phyloP scores from a whole-genome alignment of 2,329 filamentous ascomycete genomes.

The Rutstroemia sydowiana region DNA sequence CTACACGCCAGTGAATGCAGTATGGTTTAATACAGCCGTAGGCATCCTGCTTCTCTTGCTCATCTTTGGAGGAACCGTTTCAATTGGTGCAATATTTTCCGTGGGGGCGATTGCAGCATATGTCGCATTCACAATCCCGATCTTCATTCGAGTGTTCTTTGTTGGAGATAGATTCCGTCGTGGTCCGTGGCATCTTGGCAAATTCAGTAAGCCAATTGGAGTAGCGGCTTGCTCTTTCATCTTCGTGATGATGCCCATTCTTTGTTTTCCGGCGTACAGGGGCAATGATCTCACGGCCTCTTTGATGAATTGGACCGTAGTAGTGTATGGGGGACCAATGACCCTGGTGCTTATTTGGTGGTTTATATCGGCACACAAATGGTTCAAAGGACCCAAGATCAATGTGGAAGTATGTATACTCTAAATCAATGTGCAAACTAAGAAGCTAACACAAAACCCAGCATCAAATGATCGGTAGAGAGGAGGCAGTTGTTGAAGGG shows the following conservation, averaged over 20 bases:
- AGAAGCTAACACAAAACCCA: slow-evolving; percentile 14
- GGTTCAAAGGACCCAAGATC: slow-evolving; percentile 60
- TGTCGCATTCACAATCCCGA: slow-evolving; percentile 48
- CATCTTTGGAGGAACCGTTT: slow-evolving; percentile 52
- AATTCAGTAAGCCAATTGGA: slow-evolving; percentile 49
- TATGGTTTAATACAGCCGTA: slow-evolving; percentile 54
- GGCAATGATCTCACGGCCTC: slow-evolving; percentile 43
- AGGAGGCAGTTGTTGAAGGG: slow-evolving; percentile 19
- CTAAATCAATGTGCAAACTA: slow-evolving; percentile 2
- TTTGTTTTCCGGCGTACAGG: slow-evolving; percentile 52
- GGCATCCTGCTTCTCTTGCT: slow-evolving; percentile 53
- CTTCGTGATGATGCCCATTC: slow-evolving; percentile 56
- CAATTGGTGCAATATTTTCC: slow-evolving; percentile 59
- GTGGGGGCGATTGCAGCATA: slow-evolving; percentile 60
- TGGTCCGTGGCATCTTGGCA: slow-evolving; percentile 60
- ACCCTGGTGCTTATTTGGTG: slow-evolving; percentile 49
- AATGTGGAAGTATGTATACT: slow-evolving; percentile 41
- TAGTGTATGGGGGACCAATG: slow-evolving; percentile 58
- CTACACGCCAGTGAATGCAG: slow-evolving; percentile 58
- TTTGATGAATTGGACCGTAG: slow-evolving; percentile 58
- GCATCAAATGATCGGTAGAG: slow-evolving; percentile 28
- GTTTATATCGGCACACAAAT: slow-evolving; percentile 51
- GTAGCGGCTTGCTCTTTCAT: slow-evolving; percentile 49
- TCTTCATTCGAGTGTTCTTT: slow-evolving; percentile 49
- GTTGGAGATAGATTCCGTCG: slow-evolving; percentile 54